phyloP scores from a whole-genome alignment of 495 filamentous ascomycete genomes.

The Astrocystis sublimbata region DNA sequence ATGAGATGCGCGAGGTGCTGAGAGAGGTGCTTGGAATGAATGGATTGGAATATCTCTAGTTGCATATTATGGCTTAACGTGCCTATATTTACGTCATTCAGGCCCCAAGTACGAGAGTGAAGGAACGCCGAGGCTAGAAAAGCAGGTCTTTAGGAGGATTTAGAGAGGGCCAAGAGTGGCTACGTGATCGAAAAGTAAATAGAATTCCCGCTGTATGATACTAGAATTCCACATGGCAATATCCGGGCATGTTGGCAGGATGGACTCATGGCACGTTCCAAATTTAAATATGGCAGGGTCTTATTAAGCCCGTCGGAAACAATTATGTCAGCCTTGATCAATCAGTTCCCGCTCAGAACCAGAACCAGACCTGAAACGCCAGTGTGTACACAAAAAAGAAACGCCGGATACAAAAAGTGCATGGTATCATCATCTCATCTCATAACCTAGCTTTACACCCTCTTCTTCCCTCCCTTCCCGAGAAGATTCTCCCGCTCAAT shows the following conservation, averaged over 20 bases:
- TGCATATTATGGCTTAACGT: no score
- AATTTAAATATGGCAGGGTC: no score
- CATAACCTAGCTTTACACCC: not conserved
- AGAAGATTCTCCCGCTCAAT: slow-evolving; percentile 64
- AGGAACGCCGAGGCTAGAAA: slow-evolving; percentile 20
- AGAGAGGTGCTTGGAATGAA: slow-evolving; percentile 35
- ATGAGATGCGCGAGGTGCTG: slow-evolving; percentile 61
- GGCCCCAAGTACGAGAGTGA: no score
- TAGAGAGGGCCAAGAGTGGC: slow-evolving; percentile 3
- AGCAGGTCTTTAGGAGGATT: slow-evolving; percentile 13
- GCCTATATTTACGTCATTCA: no score
- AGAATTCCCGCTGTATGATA: not conserved
- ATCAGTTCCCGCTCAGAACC: not conserved
- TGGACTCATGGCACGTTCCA: no score
- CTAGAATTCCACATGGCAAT: not conserved
- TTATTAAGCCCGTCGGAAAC: no score
- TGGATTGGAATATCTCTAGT: slow-evolving; percentile 29
- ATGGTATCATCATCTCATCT: not conserved
- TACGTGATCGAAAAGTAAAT: slow-evolving; percentile 3
- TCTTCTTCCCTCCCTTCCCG: slow-evolving; percentile 41
- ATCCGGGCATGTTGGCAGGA: no score
- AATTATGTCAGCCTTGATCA: no score
- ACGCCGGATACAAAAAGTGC: not conserved
- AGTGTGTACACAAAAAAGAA: not conserved
- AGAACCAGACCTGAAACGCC: not conserved